Percentiles rank a stretch among this genome's conserved stretches.
These are phyloP conservation scores for Chloromonas sp. DNA, from an alignment of 163 green algal genomes.

Conservation along the genomic window DNA sequence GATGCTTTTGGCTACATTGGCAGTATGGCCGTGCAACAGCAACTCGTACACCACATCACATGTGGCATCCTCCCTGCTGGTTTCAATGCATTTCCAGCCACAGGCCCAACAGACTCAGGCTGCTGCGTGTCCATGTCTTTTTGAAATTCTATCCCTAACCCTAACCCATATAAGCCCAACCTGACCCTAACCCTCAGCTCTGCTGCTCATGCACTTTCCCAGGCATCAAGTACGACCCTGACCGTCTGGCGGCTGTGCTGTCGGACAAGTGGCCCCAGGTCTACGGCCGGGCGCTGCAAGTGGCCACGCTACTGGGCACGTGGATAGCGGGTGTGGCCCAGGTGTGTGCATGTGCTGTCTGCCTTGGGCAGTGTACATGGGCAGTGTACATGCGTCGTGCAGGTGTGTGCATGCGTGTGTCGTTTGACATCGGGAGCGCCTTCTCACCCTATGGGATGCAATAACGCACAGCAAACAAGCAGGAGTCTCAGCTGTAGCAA, in stretches of 20 bases:
- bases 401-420: not conserved
- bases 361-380: not conserved
- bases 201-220: not conserved
- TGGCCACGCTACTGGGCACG: constrained; percentile 57
- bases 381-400: not conserved
- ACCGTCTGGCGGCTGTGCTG: constrained; percentile 54
- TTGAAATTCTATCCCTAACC: not conserved
- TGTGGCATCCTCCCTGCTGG: not conserved
- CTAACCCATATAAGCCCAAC: not conserved
- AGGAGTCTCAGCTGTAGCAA: no score
- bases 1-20: not conserved
- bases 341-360: not conserved
- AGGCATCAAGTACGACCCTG: constrained; percentile 65
- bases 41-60: not conserved
- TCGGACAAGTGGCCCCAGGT: constrained; percentile 42
- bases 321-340: constrained; percentile 55
- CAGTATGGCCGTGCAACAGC: not conserved
- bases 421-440: no score
- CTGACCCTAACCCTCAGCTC: not conserved
- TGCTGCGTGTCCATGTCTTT: not conserved
- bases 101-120: not conserved
- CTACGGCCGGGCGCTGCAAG: constrained; percentile 36
- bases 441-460: not conserved
- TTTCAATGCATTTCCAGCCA: not conserved
- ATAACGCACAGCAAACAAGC: not conserved